Percentiles rank a stretch among this genome's conserved stretches.
phyloP scores from a whole-genome alignment of 2,329 filamentous ascomycete species.

The Penicillium fuscoglaucum region DNA sequence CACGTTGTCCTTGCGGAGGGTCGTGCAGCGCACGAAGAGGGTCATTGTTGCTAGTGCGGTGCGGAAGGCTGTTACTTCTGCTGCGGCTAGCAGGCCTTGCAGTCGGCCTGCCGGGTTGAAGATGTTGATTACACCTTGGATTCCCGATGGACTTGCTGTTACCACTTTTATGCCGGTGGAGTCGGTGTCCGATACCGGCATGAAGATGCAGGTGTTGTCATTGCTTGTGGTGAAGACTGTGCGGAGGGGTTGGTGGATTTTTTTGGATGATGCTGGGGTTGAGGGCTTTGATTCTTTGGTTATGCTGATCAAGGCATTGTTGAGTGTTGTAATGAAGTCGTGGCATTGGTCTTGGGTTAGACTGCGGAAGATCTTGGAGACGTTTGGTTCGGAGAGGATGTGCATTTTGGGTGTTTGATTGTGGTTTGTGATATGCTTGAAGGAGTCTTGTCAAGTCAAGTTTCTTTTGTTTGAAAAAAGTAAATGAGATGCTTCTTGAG shows the following conservation, averaged over 20 bases:
- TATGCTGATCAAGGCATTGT: constrained; percentile 36
- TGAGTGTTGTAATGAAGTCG: constrained; percentile 39
- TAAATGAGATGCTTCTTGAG: background rate
- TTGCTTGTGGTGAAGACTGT: constrained; percentile 42
- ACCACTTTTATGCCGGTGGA: constrained; percentile 73
- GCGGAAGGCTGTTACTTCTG: constrained; percentile 75
- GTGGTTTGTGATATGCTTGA: background rate
- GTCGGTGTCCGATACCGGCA: constrained; percentile 66
- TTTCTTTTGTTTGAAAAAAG: background rate
- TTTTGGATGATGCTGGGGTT: constrained; percentile 25
- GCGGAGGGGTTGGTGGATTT: constrained; percentile 48
- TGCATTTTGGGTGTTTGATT: constrained; percentile 30
- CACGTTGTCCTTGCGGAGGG: constrained; percentile 35
- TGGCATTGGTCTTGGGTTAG: constrained; percentile 37
- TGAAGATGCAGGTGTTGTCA: constrained; percentile 65
- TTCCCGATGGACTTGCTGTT: constrained; percentile 50
- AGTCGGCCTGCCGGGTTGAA: constrained; percentile 64
- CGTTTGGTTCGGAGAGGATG: constrained; percentile 36
- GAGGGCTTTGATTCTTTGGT: constrained; percentile 31
- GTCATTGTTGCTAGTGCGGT: constrained; percentile 72
- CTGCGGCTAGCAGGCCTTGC: constrained; percentile 69
- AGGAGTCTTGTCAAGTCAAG: background rate
- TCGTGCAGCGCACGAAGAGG: constrained; percentile 54
- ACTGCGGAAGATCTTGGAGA: constrained; percentile 35
- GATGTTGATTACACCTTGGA: constrained; percentile 69